A percentile compares a stretch with the other conserved stretches of the same genome.
Conservation (phyloP, 306 rosid species). For the Arachis stenosperma region DNA sequence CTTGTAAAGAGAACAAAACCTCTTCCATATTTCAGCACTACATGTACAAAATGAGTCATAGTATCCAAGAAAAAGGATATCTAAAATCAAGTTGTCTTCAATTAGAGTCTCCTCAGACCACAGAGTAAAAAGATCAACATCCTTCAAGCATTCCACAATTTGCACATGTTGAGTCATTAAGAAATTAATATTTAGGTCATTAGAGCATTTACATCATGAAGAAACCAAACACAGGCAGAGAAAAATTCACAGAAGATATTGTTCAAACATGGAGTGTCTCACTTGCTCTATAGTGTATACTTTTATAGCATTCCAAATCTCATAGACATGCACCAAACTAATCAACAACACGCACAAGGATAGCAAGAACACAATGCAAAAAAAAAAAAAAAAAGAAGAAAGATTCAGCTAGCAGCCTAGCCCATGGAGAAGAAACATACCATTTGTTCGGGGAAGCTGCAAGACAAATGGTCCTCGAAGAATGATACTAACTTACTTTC, state of each 20-base stretch:
- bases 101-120: slow-evolving; percentile 97
- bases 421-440: slow-evolving; percentile 49
- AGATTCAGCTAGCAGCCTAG: slow-evolving; percentile 8
- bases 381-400: slow-evolving; percentile 16
- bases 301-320: slow-evolving; percentile 24
- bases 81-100: slow-evolving; percentile 91
- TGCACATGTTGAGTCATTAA: slow-evolving; percentile 30
- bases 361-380: slow-evolving; percentile 28
- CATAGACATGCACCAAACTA: slow-evolving; percentile 23
- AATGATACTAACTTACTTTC: slow-evolving; percentile 67
- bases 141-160: slow-evolving; percentile 60
- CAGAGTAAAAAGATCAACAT: slow-evolving; percentile 80
- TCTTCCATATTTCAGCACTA: slow-evolving; percentile 72
- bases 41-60: slow-evolving; percentile 79
- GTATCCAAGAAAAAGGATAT: slow-evolving; percentile 85
- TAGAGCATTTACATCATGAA: slow-evolving; percentile 27
- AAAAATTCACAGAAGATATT: slow-evolving; percentile 9
- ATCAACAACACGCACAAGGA: slow-evolving; percentile 22
- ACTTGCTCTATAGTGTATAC: slow-evolving; percentile 21
- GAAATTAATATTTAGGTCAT: slow-evolving; percentile 24
- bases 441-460: slow-evolving; percentile 75
- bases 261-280: slow-evolving; percentile 36
- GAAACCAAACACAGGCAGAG: slow-evolving; percentile 29
- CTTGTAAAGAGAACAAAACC: slow-evolving; percentile 69
- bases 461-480: slow-evolving; percentile 63